Conservation (phyloP, 1,284 basidiomycete species). For the Entoloma clypeatum region DNA sequence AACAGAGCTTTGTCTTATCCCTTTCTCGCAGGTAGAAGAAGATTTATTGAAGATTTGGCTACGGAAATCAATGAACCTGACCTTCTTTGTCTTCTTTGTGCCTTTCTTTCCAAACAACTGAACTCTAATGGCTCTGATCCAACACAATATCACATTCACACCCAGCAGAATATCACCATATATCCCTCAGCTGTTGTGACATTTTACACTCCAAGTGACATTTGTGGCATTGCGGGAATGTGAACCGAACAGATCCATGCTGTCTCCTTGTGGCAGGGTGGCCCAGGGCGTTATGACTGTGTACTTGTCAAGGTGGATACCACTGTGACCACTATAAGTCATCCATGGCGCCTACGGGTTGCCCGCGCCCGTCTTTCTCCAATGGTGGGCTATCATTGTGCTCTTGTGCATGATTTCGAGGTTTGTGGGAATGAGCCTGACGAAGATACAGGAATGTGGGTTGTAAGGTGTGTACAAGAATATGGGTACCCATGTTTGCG, state of each 20-base stretch:
- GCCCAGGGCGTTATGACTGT: background rate
- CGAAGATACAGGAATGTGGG: too few relatives aligned
- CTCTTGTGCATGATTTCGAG: too few relatives aligned
- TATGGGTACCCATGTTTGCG: too few relatives aligned
- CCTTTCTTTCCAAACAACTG: constrained; percentile 2
- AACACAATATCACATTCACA: background rate
- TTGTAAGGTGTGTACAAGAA: too few relatives aligned
- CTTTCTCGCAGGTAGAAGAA: too few relatives aligned
- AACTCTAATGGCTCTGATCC: constrained; percentile 2
- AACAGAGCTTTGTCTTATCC: background rate
- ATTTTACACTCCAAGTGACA: background rate
- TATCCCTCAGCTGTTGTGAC: background rate
- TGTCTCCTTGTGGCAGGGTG: background rate
- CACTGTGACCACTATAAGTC: too few relatives aligned
- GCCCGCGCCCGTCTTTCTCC: too few relatives aligned
- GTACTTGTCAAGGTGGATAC: too few relatives aligned
- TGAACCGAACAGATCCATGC: background rate
- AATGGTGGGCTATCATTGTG: too few relatives aligned
- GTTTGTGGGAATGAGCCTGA: too few relatives aligned
- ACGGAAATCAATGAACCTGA: background rate
- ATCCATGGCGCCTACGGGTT: too few relatives aligned
- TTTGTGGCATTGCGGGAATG: background rate
- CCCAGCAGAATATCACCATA: background rate
- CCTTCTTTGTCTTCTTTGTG: background rate
- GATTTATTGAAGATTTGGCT: background rate